A percentile compares a stretch with the other conserved stretches of the same genome.
Evolutionary conservation across 345 rosid species (phyloP).

Genomic region (Leavenworthia alabamica): DNA sequence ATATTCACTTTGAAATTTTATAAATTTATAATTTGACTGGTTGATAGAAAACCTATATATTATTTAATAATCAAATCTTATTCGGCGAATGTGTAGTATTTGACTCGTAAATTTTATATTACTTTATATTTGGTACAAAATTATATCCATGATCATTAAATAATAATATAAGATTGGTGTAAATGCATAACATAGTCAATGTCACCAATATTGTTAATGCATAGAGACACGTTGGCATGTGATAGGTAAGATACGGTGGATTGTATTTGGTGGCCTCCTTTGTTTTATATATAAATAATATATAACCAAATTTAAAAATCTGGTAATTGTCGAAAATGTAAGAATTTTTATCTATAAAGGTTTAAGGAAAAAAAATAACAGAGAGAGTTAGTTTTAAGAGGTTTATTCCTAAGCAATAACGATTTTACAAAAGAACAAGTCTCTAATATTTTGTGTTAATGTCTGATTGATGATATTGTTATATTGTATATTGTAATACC

Average conservation of each 20-base stretch:
- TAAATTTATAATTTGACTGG: constrained; percentile 11
- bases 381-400: not conserved
- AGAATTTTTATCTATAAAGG: not conserved
- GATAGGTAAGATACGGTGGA: constrained; percentile 25
- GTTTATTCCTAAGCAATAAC: not conserved
- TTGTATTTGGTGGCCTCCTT: constrained; percentile 17
- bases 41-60: constrained; percentile 1
- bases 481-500: too few relatives aligned
- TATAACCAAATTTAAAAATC: not conserved
- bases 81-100: constrained; percentile 9
- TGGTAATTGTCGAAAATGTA: not conserved
- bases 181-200: constrained; percentile 24
- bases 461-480: not conserved
- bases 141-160: constrained; percentile 9
- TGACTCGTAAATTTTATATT: constrained; percentile 16
- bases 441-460: not conserved
- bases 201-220: constrained; percentile 19
- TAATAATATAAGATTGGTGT: constrained; percentile 10
- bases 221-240: constrained; percentile 28
- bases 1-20: not conserved
- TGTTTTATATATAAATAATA: not conserved
- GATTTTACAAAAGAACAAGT: not conserved
- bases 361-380: not conserved
- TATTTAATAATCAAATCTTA: not conserved
- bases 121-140: not conserved